Conservation (phyloP, 805 yeast species). For the Schwanniomyces vanrijiae region DNA sequence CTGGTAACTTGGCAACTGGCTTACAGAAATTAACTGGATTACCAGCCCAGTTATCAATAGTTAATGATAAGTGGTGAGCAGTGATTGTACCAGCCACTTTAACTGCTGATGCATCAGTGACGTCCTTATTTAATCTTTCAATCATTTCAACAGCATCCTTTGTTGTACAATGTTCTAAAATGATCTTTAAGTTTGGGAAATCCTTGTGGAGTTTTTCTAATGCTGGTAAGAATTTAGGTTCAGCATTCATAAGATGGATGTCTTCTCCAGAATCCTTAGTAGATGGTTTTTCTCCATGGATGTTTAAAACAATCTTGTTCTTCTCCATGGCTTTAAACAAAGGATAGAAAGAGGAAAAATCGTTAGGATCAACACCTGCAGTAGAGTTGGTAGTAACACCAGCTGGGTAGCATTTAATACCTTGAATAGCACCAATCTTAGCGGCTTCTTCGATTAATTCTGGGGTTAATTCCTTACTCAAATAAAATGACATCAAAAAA, state of each 20-base stretch:
- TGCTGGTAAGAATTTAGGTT: constrained; percentile 88
- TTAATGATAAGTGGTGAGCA: constrained; percentile 88
- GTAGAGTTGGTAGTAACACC: constrained; percentile 98
- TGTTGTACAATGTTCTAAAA: constrained; percentile 94
- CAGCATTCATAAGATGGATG: constrained; percentile 92
- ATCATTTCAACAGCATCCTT: constrained; percentile 82
- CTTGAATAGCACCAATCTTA: constrained; percentile 62
- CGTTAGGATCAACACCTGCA: constrained; percentile 91
- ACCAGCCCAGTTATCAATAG: constrained; percentile 96
- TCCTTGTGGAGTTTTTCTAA: constrained; percentile 71
- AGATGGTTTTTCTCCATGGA: constrained; percentile 93
- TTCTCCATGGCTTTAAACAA: constrained; percentile 86
- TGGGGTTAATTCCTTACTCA: constrained; percentile 78
- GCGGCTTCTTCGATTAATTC: constrained; percentile 83
- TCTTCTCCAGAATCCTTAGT: constrained; percentile 51
- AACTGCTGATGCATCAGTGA: constrained; percentile 32
- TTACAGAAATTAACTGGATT: constrained; percentile 93
- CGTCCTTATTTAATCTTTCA: constrained; percentile 47
- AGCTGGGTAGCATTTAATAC: constrained; percentile 97
- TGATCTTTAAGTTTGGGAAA: constrained; percentile 84
- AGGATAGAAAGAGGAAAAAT: constrained; percentile 85
- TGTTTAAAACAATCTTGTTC: constrained; percentile 72
- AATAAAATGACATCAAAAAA: constrained; percentile 87
- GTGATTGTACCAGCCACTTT: constrained; percentile 91
- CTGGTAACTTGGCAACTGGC: constrained; percentile 94